Evolutionary conservation across 2,329 filamentous ascomycete species (phyloP).

Genomic region (Polytolypa hystricis): DNA sequence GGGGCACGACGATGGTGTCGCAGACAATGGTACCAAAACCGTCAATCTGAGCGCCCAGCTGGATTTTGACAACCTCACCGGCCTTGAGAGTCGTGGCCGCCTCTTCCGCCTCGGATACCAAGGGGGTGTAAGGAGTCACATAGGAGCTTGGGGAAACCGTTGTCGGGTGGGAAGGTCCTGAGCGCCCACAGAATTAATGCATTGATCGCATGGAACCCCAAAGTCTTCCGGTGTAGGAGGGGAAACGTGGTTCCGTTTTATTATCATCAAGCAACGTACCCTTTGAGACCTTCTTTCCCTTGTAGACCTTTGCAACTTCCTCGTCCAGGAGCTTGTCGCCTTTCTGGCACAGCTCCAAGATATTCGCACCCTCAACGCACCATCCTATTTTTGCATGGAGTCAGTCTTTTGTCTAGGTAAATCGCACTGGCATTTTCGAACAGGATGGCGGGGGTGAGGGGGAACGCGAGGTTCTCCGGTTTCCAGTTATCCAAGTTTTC

Average conservation of each 20-base stretch:
- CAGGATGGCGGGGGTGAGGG: no score
- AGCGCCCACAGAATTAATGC: neutral
- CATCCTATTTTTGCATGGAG: conserved; percentile 41
- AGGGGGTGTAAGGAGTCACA: conserved; percentile 92
- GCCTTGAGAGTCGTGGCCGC: conserved; percentile 68
- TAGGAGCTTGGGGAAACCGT: conserved; percentile 90
- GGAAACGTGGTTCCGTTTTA: neutral
- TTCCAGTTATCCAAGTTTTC: neutral
- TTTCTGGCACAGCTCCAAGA: conserved; percentile 87
- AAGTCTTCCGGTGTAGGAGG: no score
- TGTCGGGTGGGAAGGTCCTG: conserved; percentile 83
- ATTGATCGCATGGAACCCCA: neutral
- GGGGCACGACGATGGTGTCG: conserved; percentile 77
- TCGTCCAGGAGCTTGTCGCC: conserved; percentile 92
- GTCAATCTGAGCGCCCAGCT: conserved; percentile 97
- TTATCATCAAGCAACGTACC: no score
- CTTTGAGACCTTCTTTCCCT: conserved; percentile 94
- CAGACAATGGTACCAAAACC: conserved; percentile 95
- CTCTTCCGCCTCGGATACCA: conserved; percentile 77
- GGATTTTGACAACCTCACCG: conserved; percentile 88
- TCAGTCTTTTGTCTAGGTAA: no score
- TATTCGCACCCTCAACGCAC: conserved; percentile 77
- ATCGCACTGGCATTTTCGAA: no score
- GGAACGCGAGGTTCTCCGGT: neutral
- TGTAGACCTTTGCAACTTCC: conserved; percentile 91